phyloP scores from a whole-genome alignment of 306 rosid genomes.

The Rosa lucieae region DNA sequence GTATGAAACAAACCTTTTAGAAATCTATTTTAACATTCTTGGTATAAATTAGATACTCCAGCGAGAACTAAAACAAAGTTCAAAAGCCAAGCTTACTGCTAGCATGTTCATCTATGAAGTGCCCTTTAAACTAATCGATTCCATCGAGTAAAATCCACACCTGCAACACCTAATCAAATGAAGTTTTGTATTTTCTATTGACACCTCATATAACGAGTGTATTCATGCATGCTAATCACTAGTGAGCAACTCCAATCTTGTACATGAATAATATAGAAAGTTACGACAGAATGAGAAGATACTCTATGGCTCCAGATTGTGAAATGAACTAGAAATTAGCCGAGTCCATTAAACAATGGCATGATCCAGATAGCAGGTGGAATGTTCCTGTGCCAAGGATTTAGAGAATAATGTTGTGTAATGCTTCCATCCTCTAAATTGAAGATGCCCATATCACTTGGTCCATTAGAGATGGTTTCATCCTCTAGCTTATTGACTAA shows the following conservation, averaged over 20 bases:
- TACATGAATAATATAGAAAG: background rate
- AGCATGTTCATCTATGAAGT: too few relatives aligned
- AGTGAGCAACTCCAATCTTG: background rate
- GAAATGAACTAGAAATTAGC: background rate
- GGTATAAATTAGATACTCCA: too few relatives aligned
- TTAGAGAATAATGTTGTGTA: background rate
- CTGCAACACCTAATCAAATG: background rate
- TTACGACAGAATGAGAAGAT: background rate
- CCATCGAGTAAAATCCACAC: background rate
- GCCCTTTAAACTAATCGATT: too few relatives aligned
- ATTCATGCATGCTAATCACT: background rate
- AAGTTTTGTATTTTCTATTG: background rate
- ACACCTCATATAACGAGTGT: background rate
- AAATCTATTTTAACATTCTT: too few relatives aligned
- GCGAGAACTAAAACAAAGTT: too few relatives aligned
- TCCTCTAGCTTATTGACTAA: too few relatives aligned
- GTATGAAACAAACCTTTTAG: too few relatives aligned
- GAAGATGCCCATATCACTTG: slow-evolving; percentile 8
- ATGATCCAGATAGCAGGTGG: slow-evolving; percentile 2
- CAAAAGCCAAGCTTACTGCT: too few relatives aligned
- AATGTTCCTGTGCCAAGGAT: background rate
- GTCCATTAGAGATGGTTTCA: background rate
- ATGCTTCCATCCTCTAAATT: background rate
- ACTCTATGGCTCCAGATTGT: background rate
- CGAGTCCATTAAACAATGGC: background rate